A percentile compares a stretch with the other conserved stretches of the same genome.
phyloP scores from a whole-genome alignment of 371 early-diverging fungal genomes.

The Mitosporidium daphniae region DNA sequence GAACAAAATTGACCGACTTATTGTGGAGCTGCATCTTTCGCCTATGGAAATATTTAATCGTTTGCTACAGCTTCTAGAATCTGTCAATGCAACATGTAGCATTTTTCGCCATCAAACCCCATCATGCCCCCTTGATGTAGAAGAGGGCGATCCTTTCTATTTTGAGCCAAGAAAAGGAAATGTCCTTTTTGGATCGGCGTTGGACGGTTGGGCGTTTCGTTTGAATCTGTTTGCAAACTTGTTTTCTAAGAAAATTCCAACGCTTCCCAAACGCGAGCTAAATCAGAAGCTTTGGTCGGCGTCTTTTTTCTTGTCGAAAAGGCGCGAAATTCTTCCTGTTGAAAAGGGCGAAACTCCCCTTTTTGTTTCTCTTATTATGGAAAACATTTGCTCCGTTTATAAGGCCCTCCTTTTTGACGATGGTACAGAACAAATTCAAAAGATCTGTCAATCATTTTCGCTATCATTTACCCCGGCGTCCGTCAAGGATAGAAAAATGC shows the following conservation, averaged over 20 bases:
- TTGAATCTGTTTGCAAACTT: slow-evolving; percentile 4
- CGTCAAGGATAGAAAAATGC: too few species aligned
- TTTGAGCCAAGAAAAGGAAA: slow-evolving; percentile 72
- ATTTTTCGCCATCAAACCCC: too few species aligned
- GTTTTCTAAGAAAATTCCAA: neutral
- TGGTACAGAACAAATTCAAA: too few species aligned
- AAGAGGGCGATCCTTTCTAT: too few species aligned
- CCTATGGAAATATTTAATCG: slow-evolving; percentile 56
- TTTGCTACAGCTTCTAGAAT: slow-evolving; percentile 51
- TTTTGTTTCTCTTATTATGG: slow-evolving; percentile 70
- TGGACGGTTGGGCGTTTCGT: slow-evolving; percentile 91
- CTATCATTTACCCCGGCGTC: too few species aligned
- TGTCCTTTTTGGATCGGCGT: slow-evolving; percentile 65
- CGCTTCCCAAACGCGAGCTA: neutral
- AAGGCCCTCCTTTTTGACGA: too few species aligned
- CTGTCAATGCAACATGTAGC: slow-evolving; percentile 77
- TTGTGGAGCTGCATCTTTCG: slow-evolving; percentile 56
- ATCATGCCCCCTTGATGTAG: too few species aligned
- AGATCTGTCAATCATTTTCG: too few species aligned
- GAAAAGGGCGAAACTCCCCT: slow-evolving; percentile 40
- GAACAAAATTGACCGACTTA: slow-evolving; percentile 89
- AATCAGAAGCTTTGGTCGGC: too few species aligned
- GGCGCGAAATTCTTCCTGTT: too few species aligned
- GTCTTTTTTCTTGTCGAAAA: too few species aligned
- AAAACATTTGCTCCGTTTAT: slow-evolving; percentile 75